Percentiles rank a stretch among this genome's conserved stretches.
phyloP scores from a whole-genome alignment of 2,329 filamentous ascomycete genomes.

The Aspergillus glaucus region DNA sequence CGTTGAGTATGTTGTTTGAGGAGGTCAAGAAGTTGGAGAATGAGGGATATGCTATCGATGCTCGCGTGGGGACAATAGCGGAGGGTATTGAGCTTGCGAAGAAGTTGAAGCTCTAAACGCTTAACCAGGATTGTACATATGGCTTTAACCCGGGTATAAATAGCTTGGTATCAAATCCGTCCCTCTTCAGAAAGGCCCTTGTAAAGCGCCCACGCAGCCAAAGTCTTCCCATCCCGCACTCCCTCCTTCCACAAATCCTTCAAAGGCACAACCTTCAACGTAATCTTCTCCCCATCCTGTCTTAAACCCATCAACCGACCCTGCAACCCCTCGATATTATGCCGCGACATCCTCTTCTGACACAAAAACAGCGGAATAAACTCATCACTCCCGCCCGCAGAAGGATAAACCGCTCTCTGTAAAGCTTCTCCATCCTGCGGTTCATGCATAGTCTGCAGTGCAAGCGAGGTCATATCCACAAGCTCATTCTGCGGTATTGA shows the following conservation, averaged over 20 bases:
- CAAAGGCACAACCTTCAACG: constrained; percentile 49
- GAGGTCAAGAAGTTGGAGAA: constrained; percentile 61
- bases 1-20: constrained; percentile 57
- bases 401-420: constrained; percentile 49
- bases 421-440: constrained; percentile 29
- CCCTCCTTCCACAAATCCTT: constrained; percentile 50
- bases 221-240: constrained; percentile 50
- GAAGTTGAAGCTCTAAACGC: constrained; percentile 25
- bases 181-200: constrained; percentile 45
- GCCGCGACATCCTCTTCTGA: constrained; percentile 46
- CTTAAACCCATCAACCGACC: constrained; percentile 51
- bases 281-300: constrained; percentile 54
- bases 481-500: constrained; percentile 45
- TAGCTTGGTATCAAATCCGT: constrained; percentile 25
- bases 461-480: constrained; percentile 49
- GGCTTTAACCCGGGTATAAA: neutral
- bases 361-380: constrained; percentile 53
- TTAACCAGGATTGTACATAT: neutral
- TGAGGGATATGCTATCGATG: constrained; percentile 72
- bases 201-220: constrained; percentile 52
- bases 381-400: constrained; percentile 52
- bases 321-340: constrained; percentile 45
- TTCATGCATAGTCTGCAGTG: constrained; percentile 25
- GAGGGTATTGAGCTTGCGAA: constrained; percentile 71
- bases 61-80: constrained; percentile 68